Evolutionary conservation across 345 rosid species (phyloP), one percentile per base, ranked within the genome.

Genomic region (Alliaria petiolata): DNA sequence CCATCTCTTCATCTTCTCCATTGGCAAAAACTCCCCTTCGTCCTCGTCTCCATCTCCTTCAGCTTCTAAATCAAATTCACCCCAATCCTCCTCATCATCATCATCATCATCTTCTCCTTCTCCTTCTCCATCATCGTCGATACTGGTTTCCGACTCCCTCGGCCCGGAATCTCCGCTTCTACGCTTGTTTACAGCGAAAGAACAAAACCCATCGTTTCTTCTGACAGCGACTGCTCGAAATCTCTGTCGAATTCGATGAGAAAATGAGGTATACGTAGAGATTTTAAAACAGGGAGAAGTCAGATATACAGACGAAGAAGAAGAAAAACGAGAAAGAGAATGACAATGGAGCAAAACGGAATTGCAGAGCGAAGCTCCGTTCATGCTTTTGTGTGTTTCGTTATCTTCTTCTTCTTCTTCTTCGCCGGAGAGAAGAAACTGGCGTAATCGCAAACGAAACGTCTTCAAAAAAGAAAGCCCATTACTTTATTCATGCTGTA

Each of bases 1-100:
- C 96, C 96, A 89, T 80, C 75, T 61, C 71, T 72, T 71, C 97
- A 90, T 88, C 73, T 85, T 70, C 46, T 62, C 90, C 30, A 80
- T 44, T 6, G 96, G 87, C 62, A 87, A 20, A 45, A 76, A 12
- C 82, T 78, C 59, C 25, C 40, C 88, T 19, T 43, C 90, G 1
- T 81, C 85, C 3, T 83, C 85, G 0, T 74, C 85, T 2, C 71
- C 84, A 1, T 69, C 86, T 17, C 20, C 80, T 10, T 72, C 81
- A 5, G 3, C 84, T 1, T 68, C 83, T 19, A 17, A 78, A 11
- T 70, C 79, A n/a, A 62, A 63, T 1, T 72, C 80, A 19, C 19
- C 80, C 63, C 75, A 72, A 69, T 74, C 81, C 0, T 78, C 87
- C 8, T 76, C 49, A 0, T 60, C 85, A 1, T 78, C 84, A 8